Percentiles rank a stretch among this genome's conserved stretches.
phyloP scores from a whole-genome alignment of 2,329 filamentous ascomycete genomes.

The Alternaria atra region DNA sequence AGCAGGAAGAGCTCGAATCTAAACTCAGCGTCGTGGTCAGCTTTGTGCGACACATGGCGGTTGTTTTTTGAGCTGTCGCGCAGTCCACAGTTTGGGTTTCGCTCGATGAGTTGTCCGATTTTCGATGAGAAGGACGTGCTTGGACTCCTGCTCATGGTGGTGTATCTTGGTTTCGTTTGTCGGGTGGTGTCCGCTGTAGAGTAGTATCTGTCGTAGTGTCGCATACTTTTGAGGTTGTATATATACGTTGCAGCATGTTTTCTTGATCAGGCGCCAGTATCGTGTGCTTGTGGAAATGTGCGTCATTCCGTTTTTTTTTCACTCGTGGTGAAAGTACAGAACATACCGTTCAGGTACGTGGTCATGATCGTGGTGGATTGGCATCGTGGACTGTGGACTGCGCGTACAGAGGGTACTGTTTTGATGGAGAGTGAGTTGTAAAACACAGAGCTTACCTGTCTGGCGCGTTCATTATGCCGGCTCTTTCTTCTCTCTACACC shows the following conservation, averaged over 20 bases:
- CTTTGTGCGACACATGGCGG: slow-evolving; percentile 14
- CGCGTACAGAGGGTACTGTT: slow-evolving; percentile 11
- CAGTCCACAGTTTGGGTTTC: slow-evolving; percentile 18
- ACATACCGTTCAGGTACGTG: slow-evolving; percentile 11
- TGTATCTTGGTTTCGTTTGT: neutral
- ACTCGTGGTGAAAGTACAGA: slow-evolving; percentile 6
- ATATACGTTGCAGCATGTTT: neutral
- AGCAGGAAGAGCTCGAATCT: slow-evolving; percentile 97
- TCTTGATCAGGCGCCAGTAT: neutral
- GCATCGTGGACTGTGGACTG: slow-evolving; percentile 6
- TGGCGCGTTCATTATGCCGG: slow-evolving; percentile 49
- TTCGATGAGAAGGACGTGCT: slow-evolving; percentile 11
- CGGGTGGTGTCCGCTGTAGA: neutral
- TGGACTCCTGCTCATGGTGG: slow-evolving; percentile 6
- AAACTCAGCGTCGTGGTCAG: slow-evolving; percentile 31
- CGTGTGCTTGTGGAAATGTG: neutral
- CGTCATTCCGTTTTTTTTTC: neutral
- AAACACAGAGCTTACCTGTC: slow-evolving; percentile 42
- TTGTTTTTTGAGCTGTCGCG: slow-evolving; percentile 18
- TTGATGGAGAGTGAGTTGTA: neutral
- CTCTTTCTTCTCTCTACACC: slow-evolving; percentile 13
- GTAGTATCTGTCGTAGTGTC: neutral
- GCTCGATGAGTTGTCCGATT: slow-evolving; percentile 21
- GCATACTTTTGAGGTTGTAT: neutral
- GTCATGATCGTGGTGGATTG: neutral